phyloP scores from a whole-genome alignment of 805 yeast genomes.

The Yarrowia deformans region DNA sequence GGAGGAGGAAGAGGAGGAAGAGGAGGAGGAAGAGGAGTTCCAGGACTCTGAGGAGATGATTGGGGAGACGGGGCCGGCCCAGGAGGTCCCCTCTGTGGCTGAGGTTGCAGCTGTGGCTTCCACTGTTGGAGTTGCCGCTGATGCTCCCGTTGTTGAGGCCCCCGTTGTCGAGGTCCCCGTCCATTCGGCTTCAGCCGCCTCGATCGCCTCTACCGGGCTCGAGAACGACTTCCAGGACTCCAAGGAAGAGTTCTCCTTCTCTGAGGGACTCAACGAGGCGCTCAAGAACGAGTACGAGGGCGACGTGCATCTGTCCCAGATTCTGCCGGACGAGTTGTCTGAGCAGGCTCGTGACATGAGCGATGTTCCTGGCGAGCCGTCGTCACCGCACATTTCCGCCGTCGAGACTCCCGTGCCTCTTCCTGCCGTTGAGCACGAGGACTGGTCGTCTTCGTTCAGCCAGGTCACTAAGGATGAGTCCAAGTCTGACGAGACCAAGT shows the following conservation, averaged over 20 bases:
- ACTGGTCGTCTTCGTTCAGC: slow-evolving; percentile 19
- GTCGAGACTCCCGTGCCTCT: slow-evolving; percentile 30
- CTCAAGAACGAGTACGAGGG: slow-evolving; percentile 34
- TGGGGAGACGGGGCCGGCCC: too few species aligned
- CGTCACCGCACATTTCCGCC: not conserved
- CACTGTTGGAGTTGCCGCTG: not conserved
- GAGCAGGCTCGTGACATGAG: slow-evolving; percentile 26
- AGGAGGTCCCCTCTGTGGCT: not conserved
- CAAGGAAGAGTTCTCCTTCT: slow-evolving; percentile 31
- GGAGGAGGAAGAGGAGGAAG: slow-evolving; percentile 28
- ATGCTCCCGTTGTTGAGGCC: too few species aligned
- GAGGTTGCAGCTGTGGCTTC: slow-evolving; percentile 16
- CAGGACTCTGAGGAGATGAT: slow-evolving; percentile 9
- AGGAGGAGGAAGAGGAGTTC: not conserved
- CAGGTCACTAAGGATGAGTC: not conserved
- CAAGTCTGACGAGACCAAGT: slow-evolving; percentile 4
- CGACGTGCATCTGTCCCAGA: slow-evolving; percentile 14
- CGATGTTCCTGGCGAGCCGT: slow-evolving; percentile 22
- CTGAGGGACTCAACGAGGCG: slow-evolving; percentile 21
- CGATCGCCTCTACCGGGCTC: not conserved
- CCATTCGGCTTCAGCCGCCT: not conserved
- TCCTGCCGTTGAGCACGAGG: slow-evolving; percentile 10
- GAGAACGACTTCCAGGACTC: slow-evolving; percentile 27
- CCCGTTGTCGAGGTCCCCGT: not conserved
- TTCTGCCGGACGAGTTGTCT: slow-evolving; percentile 25